A percentile compares a stretch with the other conserved stretches of the same genome.
Conservation (phyloP, 768 basidiomycete species). For the Serendipita sp. region DNA sequence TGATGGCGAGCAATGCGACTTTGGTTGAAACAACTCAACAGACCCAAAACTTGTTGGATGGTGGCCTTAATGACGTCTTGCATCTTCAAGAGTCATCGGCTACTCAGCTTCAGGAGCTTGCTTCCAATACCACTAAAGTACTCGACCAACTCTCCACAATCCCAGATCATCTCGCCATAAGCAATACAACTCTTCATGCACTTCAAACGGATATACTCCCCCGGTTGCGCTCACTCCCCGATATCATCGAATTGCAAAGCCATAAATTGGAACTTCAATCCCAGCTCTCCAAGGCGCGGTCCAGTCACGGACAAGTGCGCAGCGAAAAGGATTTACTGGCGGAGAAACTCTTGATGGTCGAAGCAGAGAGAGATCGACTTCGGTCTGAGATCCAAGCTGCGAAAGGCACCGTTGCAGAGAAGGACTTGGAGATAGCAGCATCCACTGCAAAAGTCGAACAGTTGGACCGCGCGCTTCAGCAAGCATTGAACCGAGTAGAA, state of each 20-base stretch:
- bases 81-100: constrained; percentile 1
- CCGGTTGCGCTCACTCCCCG: constrained; percentile 33
- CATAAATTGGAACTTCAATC: constrained; percentile 39
- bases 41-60: background rate
- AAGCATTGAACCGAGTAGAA: constrained; percentile 55
- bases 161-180: background rate
- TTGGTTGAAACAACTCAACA: background rate
- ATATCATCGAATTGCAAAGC: constrained; percentile 29
- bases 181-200: constrained; percentile 18
- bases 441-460: constrained; percentile 39
- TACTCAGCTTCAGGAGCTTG: background rate
- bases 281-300: constrained; percentile 60
- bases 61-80: background rate
- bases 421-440: constrained; percentile 29
- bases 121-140: constrained; percentile 7
- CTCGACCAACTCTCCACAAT: background rate
- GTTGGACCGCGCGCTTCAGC: constrained; percentile 55
- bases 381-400: constrained; percentile 39
- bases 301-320: constrained; percentile 58
- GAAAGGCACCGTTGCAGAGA: constrained; percentile 27
- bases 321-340: constrained; percentile 63
- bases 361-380: constrained; percentile 49
- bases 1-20: background rate
- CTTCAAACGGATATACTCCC: constrained; percentile 26
- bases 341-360: constrained; percentile 43